Base-by-base conservation (phyloP, 2,329 filamentous ascomycete species). In the Alternaria angustiovoidea region DNA sequence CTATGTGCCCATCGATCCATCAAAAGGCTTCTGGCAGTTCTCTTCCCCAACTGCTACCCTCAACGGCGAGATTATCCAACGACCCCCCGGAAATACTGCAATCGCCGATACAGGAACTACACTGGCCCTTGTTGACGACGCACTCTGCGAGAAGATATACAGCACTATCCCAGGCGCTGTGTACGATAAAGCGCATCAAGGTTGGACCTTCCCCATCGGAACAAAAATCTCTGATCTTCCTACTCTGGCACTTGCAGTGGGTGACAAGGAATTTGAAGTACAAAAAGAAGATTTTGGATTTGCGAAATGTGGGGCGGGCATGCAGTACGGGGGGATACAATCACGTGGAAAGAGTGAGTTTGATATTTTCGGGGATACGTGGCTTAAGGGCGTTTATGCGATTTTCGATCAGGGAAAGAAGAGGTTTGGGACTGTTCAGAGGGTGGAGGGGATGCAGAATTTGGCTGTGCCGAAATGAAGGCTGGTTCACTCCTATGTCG, bases 21-120 rank as follows among this genome's bases (percentile, higher is more conserved):
- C 82, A 1, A 77, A 87, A 56, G 90, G 90, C 22, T 91, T 91
- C 80, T 93, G 89, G 90, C 80, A 85, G 75, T 87, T 92, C 72
- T 72, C 82, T 6, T 90, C 88, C 1, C 78, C 82, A 7, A 85
- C 84, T 0, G 83, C 83, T 22, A 83, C 81, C 0, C 80, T 92
- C 63, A 87, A 87, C 65, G 88, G 86, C 57, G 81, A 85, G 61
- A 80, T 79, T 1, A 76, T 88, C 28, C 49, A 77, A 1, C 81
- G 84, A 9, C 43, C 43, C 11, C 72, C 79, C 3, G 82, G 81
- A 48, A 91, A 91, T 77, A 88, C 81, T 1, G 88, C 89, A 47
- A 91, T 92, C 66, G 87, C 86, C 34, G 90, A 92, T 74, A 92
- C 90, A 0, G 90, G 89, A 56, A 91, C 89, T 30, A 90, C 89